phyloP scores from a whole-genome alignment of 2,329 filamentous ascomycete genomes.

The Fusarium sp. region DNA sequence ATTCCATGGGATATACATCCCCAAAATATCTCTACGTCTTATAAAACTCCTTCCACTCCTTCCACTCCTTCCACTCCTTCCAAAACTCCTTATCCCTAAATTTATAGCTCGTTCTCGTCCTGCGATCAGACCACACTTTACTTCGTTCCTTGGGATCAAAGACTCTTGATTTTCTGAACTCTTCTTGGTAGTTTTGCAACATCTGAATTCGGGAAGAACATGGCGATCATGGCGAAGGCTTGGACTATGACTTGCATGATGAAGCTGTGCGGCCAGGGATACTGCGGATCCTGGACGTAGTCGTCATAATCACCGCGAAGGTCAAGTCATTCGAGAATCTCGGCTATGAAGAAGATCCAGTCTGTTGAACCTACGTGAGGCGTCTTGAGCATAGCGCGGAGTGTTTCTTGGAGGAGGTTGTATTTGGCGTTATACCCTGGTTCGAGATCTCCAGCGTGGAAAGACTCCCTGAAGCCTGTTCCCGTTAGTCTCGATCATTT shows the following conservation, averaged over 20 bases:
- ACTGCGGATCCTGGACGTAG: conserved; percentile 18
- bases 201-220: conserved; percentile 40
- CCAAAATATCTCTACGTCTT: conserved; percentile 18
- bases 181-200: conserved; percentile 15
- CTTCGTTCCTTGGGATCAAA: conserved; percentile 37
- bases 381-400: conserved; percentile 26
- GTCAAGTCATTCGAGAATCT: conserved; percentile 37
- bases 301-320: conserved; percentile 30
- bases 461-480: conserved; percentile 39
- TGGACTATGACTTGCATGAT: conserved; percentile 39
- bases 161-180: conserved; percentile 26
- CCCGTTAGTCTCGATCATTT: neutral
- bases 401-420: conserved; percentile 23
- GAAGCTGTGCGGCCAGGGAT: conserved; percentile 41
- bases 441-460: conserved; percentile 43
- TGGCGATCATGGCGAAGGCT: conserved; percentile 38
- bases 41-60: conserved; percentile 33
- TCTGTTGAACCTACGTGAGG: conserved; percentile 20
- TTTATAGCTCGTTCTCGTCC: conserved; percentile 37
- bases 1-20: conserved; percentile 41
- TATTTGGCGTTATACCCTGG: conserved; percentile 36
- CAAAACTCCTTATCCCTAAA: conserved; percentile 37
- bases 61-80: conserved; percentile 35
- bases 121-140: conserved; percentile 33
- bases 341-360: conserved; percentile 39